Evolutionary conservation across 2,329 filamentous ascomycete species (phyloP).

Genomic region (Xylariaceae sp.): DNA sequence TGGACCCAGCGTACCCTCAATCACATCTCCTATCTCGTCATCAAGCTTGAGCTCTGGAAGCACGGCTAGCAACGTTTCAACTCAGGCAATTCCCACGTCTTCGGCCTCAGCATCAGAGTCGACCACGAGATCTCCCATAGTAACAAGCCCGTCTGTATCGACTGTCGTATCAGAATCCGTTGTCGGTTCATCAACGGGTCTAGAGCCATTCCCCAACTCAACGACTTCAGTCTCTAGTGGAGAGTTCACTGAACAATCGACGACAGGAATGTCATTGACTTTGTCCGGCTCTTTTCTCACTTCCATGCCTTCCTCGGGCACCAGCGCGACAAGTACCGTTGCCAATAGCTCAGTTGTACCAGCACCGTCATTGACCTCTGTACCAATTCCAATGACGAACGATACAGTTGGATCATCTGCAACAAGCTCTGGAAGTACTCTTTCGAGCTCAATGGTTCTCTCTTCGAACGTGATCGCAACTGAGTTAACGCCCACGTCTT

Average conservation of each 20-base stretch:
- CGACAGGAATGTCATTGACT: constrained; percentile 1
- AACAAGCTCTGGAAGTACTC: constrained; percentile 2
- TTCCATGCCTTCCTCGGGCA: constrained; percentile 8
- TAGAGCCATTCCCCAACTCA: constrained; percentile 24
- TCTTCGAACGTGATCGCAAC: neutral
- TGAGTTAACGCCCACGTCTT: neutral
- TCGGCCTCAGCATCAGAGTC: constrained; percentile 5
- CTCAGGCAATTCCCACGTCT: neutral
- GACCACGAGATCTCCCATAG: constrained; percentile 1
- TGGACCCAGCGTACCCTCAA: constrained; percentile 2
- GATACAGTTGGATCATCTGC: constrained; percentile 11
- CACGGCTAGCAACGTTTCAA: constrained; percentile 6
- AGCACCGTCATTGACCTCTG: constrained; percentile 5
- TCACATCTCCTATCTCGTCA: neutral
- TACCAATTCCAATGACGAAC: constrained; percentile 16
- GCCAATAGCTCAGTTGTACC: constrained; percentile 8
- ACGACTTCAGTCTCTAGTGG: constrained; percentile 8
- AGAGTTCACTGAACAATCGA: neutral
- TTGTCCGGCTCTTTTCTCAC: constrained; percentile 8
- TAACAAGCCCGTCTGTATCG: neutral
- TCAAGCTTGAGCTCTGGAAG: constrained; percentile 4
- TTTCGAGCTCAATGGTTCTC: neutral
- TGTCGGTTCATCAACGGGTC: constrained; percentile 8
- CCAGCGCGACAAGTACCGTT: constrained; percentile 12
- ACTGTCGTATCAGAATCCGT: constrained; percentile 6